Evolutionary conservation across 257 asterid species (phyloP).

Genomic region (Sherardia arvensis): DNA sequence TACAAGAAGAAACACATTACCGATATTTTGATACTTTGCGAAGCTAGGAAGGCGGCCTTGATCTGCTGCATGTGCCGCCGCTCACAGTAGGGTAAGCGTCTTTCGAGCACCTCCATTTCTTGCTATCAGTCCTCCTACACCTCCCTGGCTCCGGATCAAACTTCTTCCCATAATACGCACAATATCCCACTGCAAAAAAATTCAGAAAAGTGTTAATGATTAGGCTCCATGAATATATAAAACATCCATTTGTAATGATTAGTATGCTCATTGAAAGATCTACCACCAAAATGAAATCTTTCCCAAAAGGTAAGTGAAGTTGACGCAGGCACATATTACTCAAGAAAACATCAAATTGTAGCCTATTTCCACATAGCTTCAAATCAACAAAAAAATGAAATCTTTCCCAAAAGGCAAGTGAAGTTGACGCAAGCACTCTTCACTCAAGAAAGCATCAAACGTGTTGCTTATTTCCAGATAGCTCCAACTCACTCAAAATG

Average conservation of each 20-base stretch:
- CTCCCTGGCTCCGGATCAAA: conserved; percentile 97
- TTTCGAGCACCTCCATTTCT: conserved; percentile 98
- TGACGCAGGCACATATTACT: background rate
- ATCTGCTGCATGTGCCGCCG: conserved; percentile 99
- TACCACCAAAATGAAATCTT: background rate
- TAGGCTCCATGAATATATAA: background rate
- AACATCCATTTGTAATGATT: background rate
- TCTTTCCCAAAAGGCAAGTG: background rate
- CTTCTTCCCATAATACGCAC: conserved; percentile 88
- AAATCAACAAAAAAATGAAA: background rate
- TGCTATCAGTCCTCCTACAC: conserved; percentile 96
- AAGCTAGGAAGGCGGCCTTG: conserved; percentile 91
- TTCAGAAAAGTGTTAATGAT: background rate
- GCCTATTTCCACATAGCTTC: background rate
- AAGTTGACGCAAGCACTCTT: background rate
- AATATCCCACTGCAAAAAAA: conserved; percentile 62
- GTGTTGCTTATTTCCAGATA: background rate
- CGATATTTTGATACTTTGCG: conserved; percentile 60
- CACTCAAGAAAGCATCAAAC: background rate
- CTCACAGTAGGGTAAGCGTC: conserved; percentile 97
- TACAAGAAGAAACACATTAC: conserved; percentile 34
- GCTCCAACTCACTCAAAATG: background rate
- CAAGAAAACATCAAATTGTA: background rate
- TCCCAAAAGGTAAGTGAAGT: background rate
- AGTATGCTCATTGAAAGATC: background rate